A percentile compares a stretch with the other conserved stretches of the same genome.
Evolutionary conservation across 1,284 basidiomycete genomes (phyloP).

Genomic region (Chondrostereum purpureum): DNA sequence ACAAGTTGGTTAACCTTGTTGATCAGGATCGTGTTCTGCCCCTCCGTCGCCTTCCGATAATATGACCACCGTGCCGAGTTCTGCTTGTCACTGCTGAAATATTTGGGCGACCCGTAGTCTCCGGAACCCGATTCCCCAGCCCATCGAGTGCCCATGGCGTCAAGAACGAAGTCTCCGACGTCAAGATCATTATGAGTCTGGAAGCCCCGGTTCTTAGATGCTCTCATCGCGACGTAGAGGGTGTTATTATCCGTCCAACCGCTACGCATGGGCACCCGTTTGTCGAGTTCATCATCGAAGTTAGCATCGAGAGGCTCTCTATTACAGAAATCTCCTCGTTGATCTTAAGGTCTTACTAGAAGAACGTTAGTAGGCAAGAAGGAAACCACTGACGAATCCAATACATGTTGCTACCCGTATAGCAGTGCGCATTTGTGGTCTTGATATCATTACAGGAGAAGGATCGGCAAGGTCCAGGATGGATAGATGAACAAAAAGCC

Average conservation of each 20-base stretch:
- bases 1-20: conserved; percentile 79
- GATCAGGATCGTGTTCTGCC: conserved; percentile 91
- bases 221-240: conserved; percentile 84
- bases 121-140: conserved; percentile 90
- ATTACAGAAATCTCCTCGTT: conserved; percentile 83
- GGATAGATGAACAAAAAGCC: conserved; percentile 9
- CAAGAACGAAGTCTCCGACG: conserved; percentile 89
- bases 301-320: conserved; percentile 75
- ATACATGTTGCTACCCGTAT: conserved; percentile 38
- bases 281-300: conserved; percentile 64
- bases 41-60: conserved; percentile 94
- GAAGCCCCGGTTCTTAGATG: conserved; percentile 68
- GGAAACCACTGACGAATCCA: conserved; percentile 84
- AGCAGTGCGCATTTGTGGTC: conserved; percentile 9
- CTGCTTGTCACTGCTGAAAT: conserved; percentile 70
- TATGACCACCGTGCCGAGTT: conserved; percentile 75
- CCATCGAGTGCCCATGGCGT: conserved; percentile 92
- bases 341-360: conserved; percentile 55
- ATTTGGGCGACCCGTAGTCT: conserved; percentile 68
- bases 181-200: conserved; percentile 95
- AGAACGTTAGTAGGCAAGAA: conserved; percentile 89
- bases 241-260: conserved; percentile 87
- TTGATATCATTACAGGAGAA: conserved; percentile 16
- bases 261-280: conserved; percentile 89
- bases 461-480: conserved; percentile 39